Evolutionary conservation across 306 rosid genomes (phyloP).

Genomic region (Ziziphus jujuba): DNA sequence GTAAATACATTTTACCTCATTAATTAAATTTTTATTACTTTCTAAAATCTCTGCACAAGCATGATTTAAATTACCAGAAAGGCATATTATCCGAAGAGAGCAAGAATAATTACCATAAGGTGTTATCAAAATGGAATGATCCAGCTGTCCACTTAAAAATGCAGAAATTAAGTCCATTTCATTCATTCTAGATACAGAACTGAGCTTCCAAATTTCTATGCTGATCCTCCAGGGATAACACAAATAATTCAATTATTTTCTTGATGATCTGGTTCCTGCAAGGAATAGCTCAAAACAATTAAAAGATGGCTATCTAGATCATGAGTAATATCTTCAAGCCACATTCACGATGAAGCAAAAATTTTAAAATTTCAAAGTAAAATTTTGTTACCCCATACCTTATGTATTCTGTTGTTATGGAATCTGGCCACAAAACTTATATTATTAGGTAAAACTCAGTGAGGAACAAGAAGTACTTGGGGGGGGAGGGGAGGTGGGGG

Average conservation of each 20-base stretch:
- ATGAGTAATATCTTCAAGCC: neutral
- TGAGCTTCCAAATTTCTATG: slow-evolving; percentile 47
- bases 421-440: no score
- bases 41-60: neutral
- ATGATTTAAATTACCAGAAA: neutral
- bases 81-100: neutral
- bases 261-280: slow-evolving; percentile 53
- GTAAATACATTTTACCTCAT: neutral
- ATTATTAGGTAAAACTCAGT: no score
- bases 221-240: slow-evolving; percentile 60
- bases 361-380: neutral
- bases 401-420: no score
- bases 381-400: neutral
- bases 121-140: slow-evolving; percentile 57
- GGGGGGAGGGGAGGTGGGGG: no score
- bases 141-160: slow-evolving; percentile 68
- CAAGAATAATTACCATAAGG: slow-evolving; percentile 56
- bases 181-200: slow-evolving; percentile 48
- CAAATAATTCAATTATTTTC: slow-evolving; percentile 55
- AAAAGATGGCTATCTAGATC: neutral
- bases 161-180: slow-evolving; percentile 66
- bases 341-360: neutral
- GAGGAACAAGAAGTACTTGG: no score
- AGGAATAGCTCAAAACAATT: slow-evolving; percentile 20
- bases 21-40: neutral